Evolutionary conservation across 352 stramenopile genomes (phyloP).

Genomic region (Elongisporangium senticosum): DNA sequence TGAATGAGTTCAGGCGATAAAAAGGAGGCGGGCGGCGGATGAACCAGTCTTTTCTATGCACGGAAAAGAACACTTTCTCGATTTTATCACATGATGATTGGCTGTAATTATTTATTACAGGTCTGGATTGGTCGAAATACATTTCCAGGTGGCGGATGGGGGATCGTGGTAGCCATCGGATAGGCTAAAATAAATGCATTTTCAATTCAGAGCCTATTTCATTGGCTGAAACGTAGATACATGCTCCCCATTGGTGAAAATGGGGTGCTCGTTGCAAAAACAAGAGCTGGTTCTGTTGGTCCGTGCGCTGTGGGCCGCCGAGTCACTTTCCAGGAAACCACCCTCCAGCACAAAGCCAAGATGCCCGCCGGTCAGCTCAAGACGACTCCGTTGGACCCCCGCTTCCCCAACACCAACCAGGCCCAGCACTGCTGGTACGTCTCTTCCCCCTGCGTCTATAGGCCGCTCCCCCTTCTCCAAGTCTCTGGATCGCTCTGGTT

Average conservation of each 20-base stretch:
- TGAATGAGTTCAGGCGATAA: background rate
- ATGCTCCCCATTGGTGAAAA: conserved; percentile 39
- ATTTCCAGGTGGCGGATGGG: background rate
- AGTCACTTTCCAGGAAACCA: conserved; percentile 3
- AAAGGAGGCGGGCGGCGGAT: conserved; percentile 1
- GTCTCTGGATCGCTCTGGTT: background rate
- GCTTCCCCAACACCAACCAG: conserved; percentile 88
- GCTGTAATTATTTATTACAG: background rate
- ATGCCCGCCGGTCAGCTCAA: conserved; percentile 65
- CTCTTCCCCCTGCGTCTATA: background rate
- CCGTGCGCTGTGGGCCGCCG: conserved; percentile 6
- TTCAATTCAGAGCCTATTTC: background rate
- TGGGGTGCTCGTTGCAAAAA: conserved; percentile 26
- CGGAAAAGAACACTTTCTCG: background rate
- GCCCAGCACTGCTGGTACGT: conserved; percentile 78
- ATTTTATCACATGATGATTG: background rate
- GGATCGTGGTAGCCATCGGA: background rate
- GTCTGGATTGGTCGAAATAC: background rate
- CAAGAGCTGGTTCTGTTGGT: conserved; percentile 24
- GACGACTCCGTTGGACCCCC: conserved; percentile 80
- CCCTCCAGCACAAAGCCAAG: background rate
- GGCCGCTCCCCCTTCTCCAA: background rate
- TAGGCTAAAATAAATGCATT: background rate
- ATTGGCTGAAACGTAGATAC: conserved; percentile 16
- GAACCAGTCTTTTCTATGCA: background rate